Evolutionary conservation across 2,329 filamentous ascomycete species (phyloP), one percentile per base, ranked within the genome.

Genomic region (Colletotrichum agaves): DNA sequence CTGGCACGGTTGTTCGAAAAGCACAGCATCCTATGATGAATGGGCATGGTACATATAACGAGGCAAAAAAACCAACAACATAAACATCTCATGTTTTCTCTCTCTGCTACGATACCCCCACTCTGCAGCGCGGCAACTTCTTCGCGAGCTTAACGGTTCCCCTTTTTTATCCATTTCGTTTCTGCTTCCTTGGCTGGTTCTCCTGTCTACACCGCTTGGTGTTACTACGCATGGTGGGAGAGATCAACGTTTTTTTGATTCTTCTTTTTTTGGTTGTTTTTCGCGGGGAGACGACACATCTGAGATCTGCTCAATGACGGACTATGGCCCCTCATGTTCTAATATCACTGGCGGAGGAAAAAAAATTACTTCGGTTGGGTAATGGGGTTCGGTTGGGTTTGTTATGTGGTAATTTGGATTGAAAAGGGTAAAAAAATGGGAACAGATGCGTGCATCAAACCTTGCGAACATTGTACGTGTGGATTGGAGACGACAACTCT

Each of bases 1-100:
- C 75, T 91, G 52, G 82, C 80, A 73, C 81, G 77, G 70, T 78
- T 91, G 35, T 81, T 91, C 59, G 75, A 80, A 71, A 84, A 83
- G 73, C 78, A 89, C 72, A 76, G 78, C 49, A 82, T 90, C 63
- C 75, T 90, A 70, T 87, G 75, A 79, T 50, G 8, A 43, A 43
- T 13, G 33, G 49, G 31, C n/a, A 21, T 44, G 47, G 53, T 11
- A 47, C 37, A 39, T 46, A 61, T 55, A 59, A 33, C 49, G 49
- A 53, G 15, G 19, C 15, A 49, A 65, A 17, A 33, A 37, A 37
- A 37, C 10, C 12, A 37, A 27, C 6, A 27, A 21, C 37, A 49
- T 11, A 53, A 49, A 60, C n/a, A 52, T 35, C 39, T 43, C 39
- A 67, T 55, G 39, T 60, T 53, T 60, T 68, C 57, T 52, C 52